Evolutionary conservation across 2,329 filamentous ascomycete genomes (phyloP), one percentile per base, ranked within the genome.

Genomic region (Phyllosticta citriasiana): DNA sequence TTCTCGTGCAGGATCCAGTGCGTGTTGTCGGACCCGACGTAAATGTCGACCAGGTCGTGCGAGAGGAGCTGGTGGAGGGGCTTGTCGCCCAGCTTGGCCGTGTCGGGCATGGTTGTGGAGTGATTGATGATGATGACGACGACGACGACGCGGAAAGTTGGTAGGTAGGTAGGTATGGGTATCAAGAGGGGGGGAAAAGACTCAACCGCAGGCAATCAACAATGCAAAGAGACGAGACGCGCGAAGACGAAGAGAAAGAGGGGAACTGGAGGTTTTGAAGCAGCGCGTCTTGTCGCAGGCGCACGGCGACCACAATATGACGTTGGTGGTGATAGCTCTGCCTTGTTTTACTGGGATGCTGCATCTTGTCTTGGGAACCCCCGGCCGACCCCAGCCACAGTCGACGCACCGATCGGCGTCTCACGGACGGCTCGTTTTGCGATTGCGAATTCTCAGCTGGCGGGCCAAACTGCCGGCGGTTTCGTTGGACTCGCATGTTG

Each of bases 1-100:
- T 81, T 81, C 67, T 83, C 79, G 74, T 82, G 80, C 3, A 83
- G 73, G 61, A 78, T 75, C 79, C 79, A 83, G 70, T 80, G 78
- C 1, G 79, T 81, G 72, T 80, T 80, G 40, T 80, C 77, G 6
- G 74, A 64, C 59, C 80, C 80, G 69, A 83, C 78, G 69, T 82
- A 82, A 70, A 83, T 77, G 71, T 82, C 79, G 62, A 82, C 80
- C 72, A 82, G 78, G 63, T 79, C 76, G 60, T 74, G 76, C 62
- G 79, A 80, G 64, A 83, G 78, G 66, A 83, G 79, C 72, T 79
- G 81, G 66, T 16, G 25, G 8, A 54, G 50, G n/a, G 22, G 55
- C 55, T 54, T 54, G 12, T 61, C 55, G 30, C 30, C 35, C 55
- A 40, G 27, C 2, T 27, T n/a, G 4, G 53, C 14, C 6, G 19